These are phyloP conservation scores for Friedmanniomyces endolithicus DNA, from an alignment of 495 filamentous ascomycete genomes.

Conservation along the genomic window DNA sequence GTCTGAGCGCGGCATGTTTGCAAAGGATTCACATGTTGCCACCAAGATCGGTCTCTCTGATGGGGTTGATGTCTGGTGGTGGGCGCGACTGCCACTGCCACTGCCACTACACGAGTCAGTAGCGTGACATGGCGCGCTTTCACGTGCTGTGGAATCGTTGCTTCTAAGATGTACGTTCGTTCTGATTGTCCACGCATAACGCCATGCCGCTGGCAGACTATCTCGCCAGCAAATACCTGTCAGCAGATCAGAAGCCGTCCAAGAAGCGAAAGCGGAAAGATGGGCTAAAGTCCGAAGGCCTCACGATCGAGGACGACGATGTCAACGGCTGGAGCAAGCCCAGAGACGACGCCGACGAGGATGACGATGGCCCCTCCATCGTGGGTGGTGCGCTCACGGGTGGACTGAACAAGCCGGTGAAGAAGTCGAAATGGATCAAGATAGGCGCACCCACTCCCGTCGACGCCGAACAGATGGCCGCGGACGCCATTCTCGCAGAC, in stretches of 20 bases:
- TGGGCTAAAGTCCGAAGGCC: slow-evolving; percentile 36
- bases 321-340: slow-evolving; percentile 50
- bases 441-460: slow-evolving; percentile 43
- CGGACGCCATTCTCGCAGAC: slow-evolving; percentile 71
- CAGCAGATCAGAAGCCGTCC: slow-evolving; percentile 56
- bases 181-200: neutral
- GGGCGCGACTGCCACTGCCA: too few relatives aligned
- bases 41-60: too few relatives aligned
- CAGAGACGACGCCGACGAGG: slow-evolving; percentile 30
- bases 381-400: slow-evolving; percentile 37
- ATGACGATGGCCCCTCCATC: slow-evolving; percentile 36
- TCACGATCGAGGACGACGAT: slow-evolving; percentile 90
- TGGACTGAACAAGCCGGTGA: slow-evolving; percentile 53
- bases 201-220: slow-evolving; percentile 63
- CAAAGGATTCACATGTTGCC: neutral
- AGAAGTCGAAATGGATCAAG: slow-evolving; percentile 67
- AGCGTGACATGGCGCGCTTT: neutral
- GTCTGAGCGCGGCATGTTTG: slow-evolving; percentile 19
- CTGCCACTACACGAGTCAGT: neutral
- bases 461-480: slow-evolving; percentile 47
- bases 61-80: too few relatives aligned
- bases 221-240: slow-evolving; percentile 89
- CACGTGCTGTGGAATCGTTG: neutral
- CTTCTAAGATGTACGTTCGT: too few relatives aligned
- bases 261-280: slow-evolving; percentile 62